Evolutionary conservation across 1,284 basidiomycete species (phyloP).

Genomic region (Trichosporon faecale): DNA sequence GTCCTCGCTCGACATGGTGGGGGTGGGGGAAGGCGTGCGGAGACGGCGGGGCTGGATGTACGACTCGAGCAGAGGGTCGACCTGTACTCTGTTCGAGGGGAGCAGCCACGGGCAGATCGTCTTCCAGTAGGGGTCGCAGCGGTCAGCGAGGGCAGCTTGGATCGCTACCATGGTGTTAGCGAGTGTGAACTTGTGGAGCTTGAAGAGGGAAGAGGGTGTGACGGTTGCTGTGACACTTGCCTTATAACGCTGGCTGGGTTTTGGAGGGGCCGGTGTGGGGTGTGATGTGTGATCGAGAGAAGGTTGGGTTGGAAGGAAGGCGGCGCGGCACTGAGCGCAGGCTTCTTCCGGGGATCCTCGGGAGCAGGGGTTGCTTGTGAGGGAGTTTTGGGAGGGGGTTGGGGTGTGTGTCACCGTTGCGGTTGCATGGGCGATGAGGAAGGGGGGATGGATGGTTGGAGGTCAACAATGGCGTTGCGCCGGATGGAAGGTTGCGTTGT

Average conservation of each 20-base stretch:
- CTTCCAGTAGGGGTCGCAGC: constrained; percentile 16
- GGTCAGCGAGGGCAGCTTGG: background rate
- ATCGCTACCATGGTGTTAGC: constrained; percentile 10
- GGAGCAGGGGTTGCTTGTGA: background rate
- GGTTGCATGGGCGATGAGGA: background rate
- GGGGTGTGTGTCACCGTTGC: background rate
- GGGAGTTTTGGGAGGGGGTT: background rate
- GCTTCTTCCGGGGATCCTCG: background rate
- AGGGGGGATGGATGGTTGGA: constrained; percentile 2
- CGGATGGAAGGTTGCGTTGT: background rate
- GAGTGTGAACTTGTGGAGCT: constrained; percentile 7
- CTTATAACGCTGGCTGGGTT: constrained; percentile 8
- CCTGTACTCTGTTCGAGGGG: constrained; percentile 5
- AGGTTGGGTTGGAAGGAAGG: background rate
- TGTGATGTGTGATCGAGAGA: background rate
- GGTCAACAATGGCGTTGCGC: background rate
- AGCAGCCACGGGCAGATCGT: constrained; percentile 23
- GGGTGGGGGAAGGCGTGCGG: constrained; percentile 22
- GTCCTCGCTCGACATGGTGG: constrained; percentile 28
- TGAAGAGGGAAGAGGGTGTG: constrained; percentile 7
- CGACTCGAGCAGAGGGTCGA: constrained; percentile 13
- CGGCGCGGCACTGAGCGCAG: background rate
- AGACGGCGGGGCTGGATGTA: constrained; percentile 17
- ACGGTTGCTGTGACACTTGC: constrained; percentile 17
- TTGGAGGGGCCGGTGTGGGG: background rate